Percentiles rank a stretch among this genome's conserved stretches.
Evolutionary conservation across 805 yeast genomes (phyloP).

Genomic region (Schwanniomyces vanrijiae): DNA sequence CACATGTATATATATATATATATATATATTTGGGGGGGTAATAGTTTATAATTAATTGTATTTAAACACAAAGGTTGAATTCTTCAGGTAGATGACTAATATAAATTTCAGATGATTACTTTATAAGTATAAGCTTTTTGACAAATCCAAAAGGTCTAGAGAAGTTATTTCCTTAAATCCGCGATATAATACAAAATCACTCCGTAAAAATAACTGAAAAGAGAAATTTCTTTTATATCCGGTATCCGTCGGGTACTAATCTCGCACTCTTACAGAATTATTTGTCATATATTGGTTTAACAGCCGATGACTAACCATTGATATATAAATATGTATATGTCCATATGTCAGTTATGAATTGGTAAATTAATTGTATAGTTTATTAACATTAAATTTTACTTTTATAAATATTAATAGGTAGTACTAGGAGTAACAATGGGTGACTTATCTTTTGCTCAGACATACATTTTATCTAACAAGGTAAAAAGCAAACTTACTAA

Average conservation of each 20-base stretch:
- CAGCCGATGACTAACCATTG: constrained; percentile 6
- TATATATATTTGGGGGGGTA: too few relatives aligned
- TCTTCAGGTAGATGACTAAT: background rate
- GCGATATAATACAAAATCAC: background rate
- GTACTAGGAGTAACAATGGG: constrained; percentile 5
- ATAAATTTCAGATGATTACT: background rate
- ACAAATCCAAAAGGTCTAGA: background rate
- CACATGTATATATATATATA: background rate
- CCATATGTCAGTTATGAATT: background rate
- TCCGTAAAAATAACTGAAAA: background rate
- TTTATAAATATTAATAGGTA: background rate
- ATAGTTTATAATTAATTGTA: too few relatives aligned
- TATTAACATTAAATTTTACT: too few relatives aligned
- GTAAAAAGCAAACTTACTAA: constrained; percentile 63
- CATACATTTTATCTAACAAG: constrained; percentile 61
- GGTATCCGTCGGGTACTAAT: background rate
- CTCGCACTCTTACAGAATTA: background rate
- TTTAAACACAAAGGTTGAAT: too few relatives aligned
- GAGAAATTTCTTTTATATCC: background rate
- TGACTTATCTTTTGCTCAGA: constrained; percentile 43
- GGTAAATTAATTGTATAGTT: too few relatives aligned
- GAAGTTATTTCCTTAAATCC: background rate
- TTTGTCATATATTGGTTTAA: constrained; percentile 3
- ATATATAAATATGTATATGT: background rate
- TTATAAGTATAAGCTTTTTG: background rate